phyloP scores from a whole-genome alignment of 345 rosid species.

The Hibiscus trionum region DNA sequence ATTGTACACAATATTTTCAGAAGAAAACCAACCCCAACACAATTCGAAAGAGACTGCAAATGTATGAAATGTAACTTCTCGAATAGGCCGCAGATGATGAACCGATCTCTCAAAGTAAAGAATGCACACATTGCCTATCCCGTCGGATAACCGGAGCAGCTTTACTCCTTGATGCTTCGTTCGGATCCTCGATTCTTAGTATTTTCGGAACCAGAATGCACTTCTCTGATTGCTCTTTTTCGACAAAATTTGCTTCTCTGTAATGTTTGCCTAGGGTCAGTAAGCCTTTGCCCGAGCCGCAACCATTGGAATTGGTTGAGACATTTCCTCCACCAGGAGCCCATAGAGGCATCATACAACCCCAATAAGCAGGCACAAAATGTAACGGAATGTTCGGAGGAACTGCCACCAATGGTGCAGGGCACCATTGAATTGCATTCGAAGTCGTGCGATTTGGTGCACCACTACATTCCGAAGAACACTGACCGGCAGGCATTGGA shows the following conservation, averaged over 20 bases:
- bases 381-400: slow-evolving; percentile 49
- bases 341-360: slow-evolving; percentile 44
- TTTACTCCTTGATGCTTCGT: slow-evolving; percentile 32
- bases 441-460: slow-evolving; percentile 17
- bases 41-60: neutral
- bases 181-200: slow-evolving; percentile 36
- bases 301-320: slow-evolving; percentile 23
- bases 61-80: slow-evolving; percentile 7
- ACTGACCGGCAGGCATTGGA: slow-evolving; percentile 21
- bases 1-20: neutral
- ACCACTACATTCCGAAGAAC: slow-evolving; percentile 23
- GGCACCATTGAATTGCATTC: slow-evolving; percentile 41
- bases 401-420: slow-evolving; percentile 35
- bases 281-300: slow-evolving; percentile 39
- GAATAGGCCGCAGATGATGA: neutral
- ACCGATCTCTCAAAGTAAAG: neutral
- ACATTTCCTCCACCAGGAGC: slow-evolving; percentile 30
- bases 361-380: slow-evolving; percentile 49
- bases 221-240: slow-evolving; percentile 34
- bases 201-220: slow-evolving; percentile 44
- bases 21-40: neutral
- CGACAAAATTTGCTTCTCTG: slow-evolving; percentile 36
- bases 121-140: neutral
- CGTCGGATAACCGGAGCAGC: neutral
- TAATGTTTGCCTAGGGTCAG: slow-evolving; percentile 65